Evolutionary conservation across 805 yeast genomes (phyloP).

Genomic region (Naumovozyma baii): DNA sequence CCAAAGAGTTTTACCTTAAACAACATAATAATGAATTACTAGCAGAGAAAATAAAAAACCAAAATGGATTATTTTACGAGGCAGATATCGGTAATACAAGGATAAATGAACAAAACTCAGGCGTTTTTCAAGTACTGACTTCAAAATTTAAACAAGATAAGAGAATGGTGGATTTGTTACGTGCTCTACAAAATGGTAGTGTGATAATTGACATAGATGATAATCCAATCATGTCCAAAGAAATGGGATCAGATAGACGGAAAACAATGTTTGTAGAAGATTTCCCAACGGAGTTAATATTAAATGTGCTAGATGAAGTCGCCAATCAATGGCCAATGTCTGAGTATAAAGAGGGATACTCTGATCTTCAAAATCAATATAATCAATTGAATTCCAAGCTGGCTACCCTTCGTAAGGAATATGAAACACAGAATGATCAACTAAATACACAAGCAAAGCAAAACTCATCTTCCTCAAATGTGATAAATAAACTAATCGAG

Average conservation of each 20-base stretch:
- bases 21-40: slow-evolving; percentile 19
- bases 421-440: slow-evolving; percentile 20
- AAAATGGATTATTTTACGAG: slow-evolving; percentile 18
- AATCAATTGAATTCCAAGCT: slow-evolving; percentile 32
- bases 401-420: slow-evolving; percentile 22
- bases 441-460: slow-evolving; percentile 14
- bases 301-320: slow-evolving; percentile 28
- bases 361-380: slow-evolving; percentile 37
- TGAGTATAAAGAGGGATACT: slow-evolving; percentile 36
- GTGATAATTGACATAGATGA: slow-evolving; percentile 30
- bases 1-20: slow-evolving; percentile 18
- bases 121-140: slow-evolving; percentile 27
- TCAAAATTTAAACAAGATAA: slow-evolving; percentile 26
- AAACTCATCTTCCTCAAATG: slow-evolving; percentile 9
- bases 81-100: slow-evolving; percentile 6
- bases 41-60: slow-evolving; percentile 11
- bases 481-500: slow-evolving; percentile 33
- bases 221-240: slow-evolving; percentile 13
- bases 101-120: slow-evolving; percentile 3
- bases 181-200: slow-evolving; percentile 34
- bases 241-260: slow-evolving; percentile 12
- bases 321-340: slow-evolving; percentile 29
- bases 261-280: slow-evolving; percentile 33
- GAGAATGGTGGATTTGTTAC: slow-evolving; percentile 32
- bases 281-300: slow-evolving; percentile 23